phyloP scores from a whole-genome alignment of 2,329 filamentous ascomycete species.

The Stenocarpella maydis region DNA sequence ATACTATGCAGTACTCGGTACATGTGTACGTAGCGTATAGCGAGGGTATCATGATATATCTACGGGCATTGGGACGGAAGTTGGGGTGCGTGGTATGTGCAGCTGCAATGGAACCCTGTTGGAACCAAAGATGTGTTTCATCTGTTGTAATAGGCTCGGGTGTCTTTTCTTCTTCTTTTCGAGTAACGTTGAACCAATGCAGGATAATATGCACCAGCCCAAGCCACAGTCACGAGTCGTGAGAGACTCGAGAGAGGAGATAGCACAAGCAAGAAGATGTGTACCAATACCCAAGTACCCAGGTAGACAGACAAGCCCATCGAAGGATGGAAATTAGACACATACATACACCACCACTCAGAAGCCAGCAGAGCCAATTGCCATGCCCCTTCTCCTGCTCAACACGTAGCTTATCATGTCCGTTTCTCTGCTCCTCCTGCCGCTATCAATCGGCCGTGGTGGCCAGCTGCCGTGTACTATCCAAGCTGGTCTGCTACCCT shows the following conservation, averaged over 20 bases:
- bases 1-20: neutral
- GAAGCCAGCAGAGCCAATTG: no score
- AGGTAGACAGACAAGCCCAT: no score
- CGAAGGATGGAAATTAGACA: conserved; percentile 22
- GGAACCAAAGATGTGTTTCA: conserved; percentile 19
- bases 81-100: no score
- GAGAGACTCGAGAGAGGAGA: neutral
- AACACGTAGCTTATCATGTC: no score
- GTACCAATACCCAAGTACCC: no score
- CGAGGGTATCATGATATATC: no score
- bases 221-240: neutral
- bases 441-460: no score
- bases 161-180: neutral
- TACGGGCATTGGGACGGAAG: no score
- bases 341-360: neutral
- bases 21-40: neutral
- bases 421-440: no score
- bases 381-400: no score
- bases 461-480: neutral
- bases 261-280: neutral
- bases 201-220: conserved; percentile 2
- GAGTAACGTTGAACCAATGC: neutral
- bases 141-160: conserved; percentile 1
- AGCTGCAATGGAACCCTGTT: conserved; percentile 6
- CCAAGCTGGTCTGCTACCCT: neutral